A percentile compares a stretch with the other conserved stretches of the same genome.
Conservation (phyloP, 306 rosid genomes). For the Leucaena leucocephala region DNA sequence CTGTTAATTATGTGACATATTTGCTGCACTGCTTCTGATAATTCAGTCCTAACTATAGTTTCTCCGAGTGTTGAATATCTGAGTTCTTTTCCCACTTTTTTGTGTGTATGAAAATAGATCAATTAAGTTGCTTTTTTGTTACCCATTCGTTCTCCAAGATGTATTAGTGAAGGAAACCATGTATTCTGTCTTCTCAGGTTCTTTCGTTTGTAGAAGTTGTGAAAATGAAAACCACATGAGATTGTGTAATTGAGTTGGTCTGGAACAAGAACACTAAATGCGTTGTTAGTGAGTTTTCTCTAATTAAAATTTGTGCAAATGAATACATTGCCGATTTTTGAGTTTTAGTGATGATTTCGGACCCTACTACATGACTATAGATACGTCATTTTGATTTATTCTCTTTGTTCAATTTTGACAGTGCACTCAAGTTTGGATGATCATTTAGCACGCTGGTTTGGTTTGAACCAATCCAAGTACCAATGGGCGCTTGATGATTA, state of each 20-base stretch:
- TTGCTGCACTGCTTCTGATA: not conserved
- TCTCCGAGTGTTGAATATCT: not conserved
- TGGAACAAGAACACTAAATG: slow-evolving; percentile 7
- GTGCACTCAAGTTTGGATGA: slow-evolving; percentile 78
- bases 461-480: slow-evolving; percentile 73
- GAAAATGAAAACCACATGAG: not conserved
- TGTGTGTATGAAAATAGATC: slow-evolving; percentile 1
- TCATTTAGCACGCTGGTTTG: slow-evolving; percentile 78
- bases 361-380: not conserved
- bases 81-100: not conserved
- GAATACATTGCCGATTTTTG: not conserved
- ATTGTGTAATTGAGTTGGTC: slow-evolving; percentile 1
- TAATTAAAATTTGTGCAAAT: not conserved
- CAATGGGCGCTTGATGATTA: slow-evolving; percentile 83
- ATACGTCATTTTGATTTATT: not conserved
- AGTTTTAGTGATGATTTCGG: slow-evolving; percentile 8
- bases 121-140: not conserved
- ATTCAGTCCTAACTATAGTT: not conserved
- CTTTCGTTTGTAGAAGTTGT: not conserved
- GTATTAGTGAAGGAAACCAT: not conserved
- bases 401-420: slow-evolving; percentile 24
- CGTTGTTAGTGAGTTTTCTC: not conserved
- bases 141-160: not conserved
- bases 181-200: not conserved
- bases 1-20: too few relatives aligned